A percentile compares a stretch with the other conserved stretches of the same genome.
Evolutionary conservation across 176 grass and related monocot species (phyloP).

Genomic region (Lolium multiflorum): DNA sequence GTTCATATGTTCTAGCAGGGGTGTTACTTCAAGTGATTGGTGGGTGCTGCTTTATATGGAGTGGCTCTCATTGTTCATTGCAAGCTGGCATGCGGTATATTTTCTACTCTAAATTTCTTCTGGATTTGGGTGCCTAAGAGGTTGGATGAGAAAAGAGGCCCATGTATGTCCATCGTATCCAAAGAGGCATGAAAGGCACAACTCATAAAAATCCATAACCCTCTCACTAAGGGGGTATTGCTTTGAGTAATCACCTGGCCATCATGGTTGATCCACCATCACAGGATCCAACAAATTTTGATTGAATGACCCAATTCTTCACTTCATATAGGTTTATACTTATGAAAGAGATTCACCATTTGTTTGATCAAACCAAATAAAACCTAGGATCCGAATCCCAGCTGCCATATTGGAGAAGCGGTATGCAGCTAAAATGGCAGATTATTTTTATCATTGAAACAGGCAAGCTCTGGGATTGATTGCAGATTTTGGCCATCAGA

Average conservation of each 20-base stretch:
- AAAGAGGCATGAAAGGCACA: constrained; percentile 3
- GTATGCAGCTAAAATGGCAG: neutral
- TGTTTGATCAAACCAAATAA: neutral
- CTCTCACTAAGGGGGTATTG: neutral
- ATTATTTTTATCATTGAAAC: neutral
- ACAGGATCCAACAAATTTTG: constrained; percentile 10
- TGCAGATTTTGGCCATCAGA: neutral
- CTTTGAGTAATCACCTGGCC: neutral
- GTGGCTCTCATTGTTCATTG: neutral
- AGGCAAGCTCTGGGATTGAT: neutral
- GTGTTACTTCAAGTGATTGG: neutral
- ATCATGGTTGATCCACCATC: neutral
- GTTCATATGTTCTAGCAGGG: constrained; percentile 19
- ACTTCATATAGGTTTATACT: neutral
- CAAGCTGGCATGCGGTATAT: neutral
- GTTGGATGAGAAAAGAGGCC: neutral
- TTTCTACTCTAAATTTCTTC: neutral
- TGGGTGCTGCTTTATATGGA: constrained; percentile 10
- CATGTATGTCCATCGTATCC: neutral
- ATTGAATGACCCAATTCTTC: neutral
- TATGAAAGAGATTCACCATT: constrained; percentile 6
- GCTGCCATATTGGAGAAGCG: neutral
- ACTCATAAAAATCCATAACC: neutral
- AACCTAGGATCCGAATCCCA: neutral
- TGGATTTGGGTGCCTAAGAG: neutral